A percentile compares a stretch with the other conserved stretches of the same genome.
Conservation (phyloP, 1,139 yeast genomes). For the Kodamaea sp. region DNA sequence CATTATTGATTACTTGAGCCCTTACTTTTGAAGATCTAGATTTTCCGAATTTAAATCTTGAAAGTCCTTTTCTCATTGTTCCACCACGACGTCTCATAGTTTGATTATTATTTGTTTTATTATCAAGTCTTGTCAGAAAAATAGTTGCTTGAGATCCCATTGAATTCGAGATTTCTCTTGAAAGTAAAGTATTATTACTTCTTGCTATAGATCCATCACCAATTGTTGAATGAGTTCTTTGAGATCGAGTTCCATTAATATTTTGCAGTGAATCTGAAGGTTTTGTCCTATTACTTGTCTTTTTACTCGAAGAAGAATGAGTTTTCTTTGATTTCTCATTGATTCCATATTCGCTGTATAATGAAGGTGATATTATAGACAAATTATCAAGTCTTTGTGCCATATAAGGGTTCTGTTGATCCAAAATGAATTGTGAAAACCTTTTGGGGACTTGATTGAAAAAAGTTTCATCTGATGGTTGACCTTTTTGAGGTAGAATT, state of each 20-base stretch:
- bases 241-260: constrained; percentile 1
- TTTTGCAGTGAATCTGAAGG: constrained; percentile 2
- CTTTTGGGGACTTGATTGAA: constrained; percentile 40
- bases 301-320: constrained; percentile 4
- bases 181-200: constrained; percentile 4
- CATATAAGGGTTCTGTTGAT: constrained; percentile 31
- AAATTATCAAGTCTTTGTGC: constrained; percentile 26
- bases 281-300: constrained; percentile 5
- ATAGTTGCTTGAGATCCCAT: constrained; percentile 48
- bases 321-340: constrained; percentile 3
- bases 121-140: constrained; percentile 35
- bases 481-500: background rate
- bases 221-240: constrained; percentile 1
- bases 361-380: constrained; percentile 24
- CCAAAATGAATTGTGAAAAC: constrained; percentile 41
- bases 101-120: no score
- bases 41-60: constrained; percentile 7
- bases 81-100: no score
- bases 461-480: constrained; percentile 7
- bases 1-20: constrained; percentile 12
- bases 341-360: constrained; percentile 19
- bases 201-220: constrained; percentile 1
- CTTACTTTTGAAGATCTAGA: constrained; percentile 12
- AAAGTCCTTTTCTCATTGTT: constrained; percentile 3
- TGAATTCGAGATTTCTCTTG: constrained; percentile 32